Base-by-base conservation (phyloP, 441 rosid species). In the Aquilaria agallochum region DNA sequence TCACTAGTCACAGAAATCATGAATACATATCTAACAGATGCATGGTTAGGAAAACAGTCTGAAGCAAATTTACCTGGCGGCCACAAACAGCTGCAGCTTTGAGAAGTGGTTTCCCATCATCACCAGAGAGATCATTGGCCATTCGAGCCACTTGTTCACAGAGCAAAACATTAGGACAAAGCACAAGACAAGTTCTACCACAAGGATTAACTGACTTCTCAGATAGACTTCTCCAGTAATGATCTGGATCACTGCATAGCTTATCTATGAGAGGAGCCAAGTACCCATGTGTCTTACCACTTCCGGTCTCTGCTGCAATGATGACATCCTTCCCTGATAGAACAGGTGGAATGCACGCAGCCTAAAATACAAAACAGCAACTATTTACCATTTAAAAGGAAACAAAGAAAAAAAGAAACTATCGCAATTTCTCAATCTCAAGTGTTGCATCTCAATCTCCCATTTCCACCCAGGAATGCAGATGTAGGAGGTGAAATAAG, bases 291-390 rank as follows among this genome's bases (percentile, higher is more conserved):
- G 97, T 88, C 76, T 93, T 93, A 56, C 98, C 97, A 56, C 98
- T 90, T 11, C 98, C 98, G 0, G 98, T 93, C 70, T 94, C 99
- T 9, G 97, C 97, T 9, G 99, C 99, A 63, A 89, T 70, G 32
- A 91, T 81, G 50, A 86, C 96, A 75, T 94, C 99, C 72, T 87
- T 91, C 60, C 97, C 92, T 1, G 89, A 86, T 6, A 87, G 78
- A 68, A 91, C 74, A 40, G 90, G 70, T 2, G 94, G 94, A 46
- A 86, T 68, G 52, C 85, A 70, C 20, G 89, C 79, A 72, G 97
- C 96, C 97, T 89, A 75, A 42, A 56, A 73, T 12, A 49, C 53
- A 68, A 54, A 62, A 13, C 27, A 46, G 20, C 0, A 68, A 34
- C 20, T 52, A 36, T 4, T 36, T 4, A 2, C 42, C 5, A 1